Evolutionary conservation across 2,329 filamentous ascomycete species (phyloP), one percentile per base, ranked within the genome.

Genomic region (Cordyceps javanica): DNA sequence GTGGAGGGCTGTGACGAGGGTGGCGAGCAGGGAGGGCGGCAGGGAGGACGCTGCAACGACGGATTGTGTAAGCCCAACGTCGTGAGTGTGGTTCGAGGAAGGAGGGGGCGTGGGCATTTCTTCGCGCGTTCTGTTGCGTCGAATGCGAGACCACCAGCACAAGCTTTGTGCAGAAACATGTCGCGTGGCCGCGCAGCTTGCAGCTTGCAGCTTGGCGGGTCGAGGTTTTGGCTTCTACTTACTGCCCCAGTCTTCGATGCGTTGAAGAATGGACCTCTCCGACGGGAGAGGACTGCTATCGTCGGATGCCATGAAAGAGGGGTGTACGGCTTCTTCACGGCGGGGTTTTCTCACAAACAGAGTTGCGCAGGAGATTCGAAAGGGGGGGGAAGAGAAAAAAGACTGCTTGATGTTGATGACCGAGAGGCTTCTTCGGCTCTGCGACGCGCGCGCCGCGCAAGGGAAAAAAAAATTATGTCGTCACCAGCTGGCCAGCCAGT

Each of bases 1-100:
- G 73, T 85, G 82, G 16, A 83, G 77, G 36, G 81, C 75, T 11
- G 79, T 76, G 59, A 83, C 73, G 41, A 85, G 75, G 46, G 81
- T 82, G 41, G 80, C 81, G 23, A 85, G 75, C 45, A 78, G 75
- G 58, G 80, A 78, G 13, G 81, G 75, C 1, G 82, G 77, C 36
- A 85, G 68, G 50, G 81, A 77, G 45, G 76, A 79, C 55, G 76
- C 82, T 85, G 62, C n/a, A 30, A 19, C n/a, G 14, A 23, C 5
- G 3, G 21, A 21, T 21, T 41, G 36, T 9, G 50, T 53, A 39
- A 53, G 50, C 50, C n/a, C 13, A 32, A 19, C 7, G 28, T 38
- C 38, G 38, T 8, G 39, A 14, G 39, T 21, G 39, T 13, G n/a
- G 14, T 13, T 19, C 8, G 19, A 19, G 14, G 16, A 14, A 46